phyloP scores from a whole-genome alignment of 2,329 filamentous ascomycete genomes.

The Claviceps sp. region DNA sequence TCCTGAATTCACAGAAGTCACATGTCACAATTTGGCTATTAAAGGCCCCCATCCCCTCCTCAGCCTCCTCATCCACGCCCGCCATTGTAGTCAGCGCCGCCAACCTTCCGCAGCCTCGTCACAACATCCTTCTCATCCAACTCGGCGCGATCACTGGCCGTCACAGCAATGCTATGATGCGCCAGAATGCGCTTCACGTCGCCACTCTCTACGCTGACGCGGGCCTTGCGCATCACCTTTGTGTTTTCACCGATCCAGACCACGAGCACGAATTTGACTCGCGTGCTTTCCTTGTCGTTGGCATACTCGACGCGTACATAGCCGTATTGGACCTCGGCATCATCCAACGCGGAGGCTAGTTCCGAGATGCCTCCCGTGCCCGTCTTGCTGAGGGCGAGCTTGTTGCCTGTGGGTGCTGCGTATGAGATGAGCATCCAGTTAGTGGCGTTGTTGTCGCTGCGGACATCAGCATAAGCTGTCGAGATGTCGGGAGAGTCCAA shows the following conservation, averaged over 20 bases:
- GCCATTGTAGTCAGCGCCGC: conserved; percentile 60
- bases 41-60: neutral
- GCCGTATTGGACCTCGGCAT: conserved; percentile 49
- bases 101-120: conserved; percentile 46
- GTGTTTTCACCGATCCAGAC: conserved; percentile 55
- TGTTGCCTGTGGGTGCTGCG: conserved; percentile 39
- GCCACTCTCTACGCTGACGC: conserved; percentile 53
- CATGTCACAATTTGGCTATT: neutral
- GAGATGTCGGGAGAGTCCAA: conserved; percentile 45
- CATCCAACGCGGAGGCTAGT: conserved; percentile 41
- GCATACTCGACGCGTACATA: conserved; percentile 56
- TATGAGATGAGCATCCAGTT: conserved; percentile 58
- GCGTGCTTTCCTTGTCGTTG: conserved; percentile 55
- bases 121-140: conserved; percentile 50
- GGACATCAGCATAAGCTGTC: conserved; percentile 53
- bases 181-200: conserved; percentile 48
- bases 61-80: conserved; percentile 33
- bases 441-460: conserved; percentile 49
- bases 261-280: conserved; percentile 55
- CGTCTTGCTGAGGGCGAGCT: conserved; percentile 40
- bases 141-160: conserved; percentile 46
- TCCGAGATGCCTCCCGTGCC: conserved; percentile 48
- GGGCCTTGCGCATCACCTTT: conserved; percentile 56
- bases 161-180: conserved; percentile 54
- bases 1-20: neutral